Percentiles rank a stretch among this genome's conserved stretches.
phyloP scores from a whole-genome alignment of 108 stramenopile species.

The Parmales sp. region DNA sequence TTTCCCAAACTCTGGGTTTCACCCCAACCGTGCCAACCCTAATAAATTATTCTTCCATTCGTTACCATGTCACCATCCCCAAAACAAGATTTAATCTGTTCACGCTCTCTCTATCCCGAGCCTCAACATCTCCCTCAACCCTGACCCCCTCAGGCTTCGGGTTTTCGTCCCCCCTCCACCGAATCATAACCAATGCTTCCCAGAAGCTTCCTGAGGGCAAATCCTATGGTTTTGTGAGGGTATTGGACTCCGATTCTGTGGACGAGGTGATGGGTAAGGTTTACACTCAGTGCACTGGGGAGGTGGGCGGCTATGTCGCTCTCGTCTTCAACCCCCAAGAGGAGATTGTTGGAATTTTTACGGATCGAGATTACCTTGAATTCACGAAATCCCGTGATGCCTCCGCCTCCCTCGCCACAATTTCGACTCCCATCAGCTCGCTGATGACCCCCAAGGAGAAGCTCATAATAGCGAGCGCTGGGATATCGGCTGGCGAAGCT shows the following conservation, averaged over 20 bases:
- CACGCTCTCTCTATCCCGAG: too few relatives aligned
- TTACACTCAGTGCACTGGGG: constrained; percentile 21
- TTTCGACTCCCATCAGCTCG: constrained; percentile 17
- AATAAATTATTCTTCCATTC: too few relatives aligned
- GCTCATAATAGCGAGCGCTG: constrained; percentile 39
- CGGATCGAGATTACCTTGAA: constrained; percentile 78
- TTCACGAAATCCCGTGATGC: constrained; percentile 17
- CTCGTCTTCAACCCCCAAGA: constrained; percentile 31
- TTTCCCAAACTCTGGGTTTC: too few relatives aligned
- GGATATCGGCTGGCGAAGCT: constrained; percentile 59
- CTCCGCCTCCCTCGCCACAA: neutral
- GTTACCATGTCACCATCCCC: too few relatives aligned
- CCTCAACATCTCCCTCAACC: too few relatives aligned
- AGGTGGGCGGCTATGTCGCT: constrained; percentile 50
- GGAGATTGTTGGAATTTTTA: constrained; percentile 68
- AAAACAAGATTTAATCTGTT: too few relatives aligned
- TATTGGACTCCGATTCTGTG: constrained; percentile 44
- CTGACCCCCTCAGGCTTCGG: constrained; percentile 70
- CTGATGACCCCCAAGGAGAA: constrained; percentile 51
- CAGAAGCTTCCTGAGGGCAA: constrained; percentile 24
- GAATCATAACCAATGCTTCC: constrained; percentile 28
- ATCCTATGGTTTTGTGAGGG: constrained; percentile 44
- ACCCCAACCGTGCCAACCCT: too few relatives aligned
- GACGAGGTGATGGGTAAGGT: constrained; percentile 58
- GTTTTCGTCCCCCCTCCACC: constrained; percentile 46